Percentiles rank a stretch among this genome's conserved stretches.
Conservation (phyloP, 176 grass and related monocot genomes). For the Phyllostachys edulis region DNA sequence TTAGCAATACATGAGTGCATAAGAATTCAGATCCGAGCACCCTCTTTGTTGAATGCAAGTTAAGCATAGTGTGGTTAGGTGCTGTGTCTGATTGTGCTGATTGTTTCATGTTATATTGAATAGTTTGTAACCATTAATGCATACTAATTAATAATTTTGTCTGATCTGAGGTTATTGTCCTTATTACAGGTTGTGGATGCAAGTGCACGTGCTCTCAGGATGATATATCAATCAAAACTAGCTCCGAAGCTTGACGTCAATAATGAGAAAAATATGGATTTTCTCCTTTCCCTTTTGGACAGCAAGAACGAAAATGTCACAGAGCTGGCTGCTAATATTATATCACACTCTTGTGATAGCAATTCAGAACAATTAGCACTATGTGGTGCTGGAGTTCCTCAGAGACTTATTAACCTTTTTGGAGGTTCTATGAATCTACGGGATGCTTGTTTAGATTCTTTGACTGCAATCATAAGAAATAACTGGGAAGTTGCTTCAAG, state of each 20-base stretch:
- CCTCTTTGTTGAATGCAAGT: slow-evolving; percentile 2
- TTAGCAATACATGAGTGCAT: slow-evolving; percentile 4
- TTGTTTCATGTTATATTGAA: slow-evolving; percentile 29
- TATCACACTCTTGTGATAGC: slow-evolving; percentile 80
- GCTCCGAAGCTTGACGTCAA: slow-evolving; percentile 83
- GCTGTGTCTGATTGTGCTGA: slow-evolving; percentile 2
- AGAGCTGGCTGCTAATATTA: slow-evolving; percentile 85
- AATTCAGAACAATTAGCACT: slow-evolving; percentile 73
- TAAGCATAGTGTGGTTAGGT: slow-evolving; percentile 1
- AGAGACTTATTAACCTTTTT: slow-evolving; percentile 77
- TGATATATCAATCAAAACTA: slow-evolving; percentile 93
- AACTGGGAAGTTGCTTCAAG: slow-evolving; percentile 72
- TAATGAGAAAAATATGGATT: slow-evolving; percentile 78
- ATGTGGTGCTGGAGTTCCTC: slow-evolving; percentile 69
- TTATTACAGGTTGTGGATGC: slow-evolving; percentile 82
- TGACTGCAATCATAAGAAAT: slow-evolving; percentile 77
- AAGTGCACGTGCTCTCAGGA: slow-evolving; percentile 91
- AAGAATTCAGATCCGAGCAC: neutral
- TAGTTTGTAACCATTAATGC: neutral
- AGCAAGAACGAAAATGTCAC: slow-evolving; percentile 92
- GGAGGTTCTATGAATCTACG: slow-evolving; percentile 78
- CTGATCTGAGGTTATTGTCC: slow-evolving; percentile 24
- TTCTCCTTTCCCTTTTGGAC: slow-evolving; percentile 87
- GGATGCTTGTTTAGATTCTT: slow-evolving; percentile 79
- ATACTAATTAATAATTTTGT: slow-evolving; percentile 7